These are phyloP conservation scores for Mercurialis annua DNA, from an alignment of 345 rosid genomes.

Conservation along the genomic window DNA sequence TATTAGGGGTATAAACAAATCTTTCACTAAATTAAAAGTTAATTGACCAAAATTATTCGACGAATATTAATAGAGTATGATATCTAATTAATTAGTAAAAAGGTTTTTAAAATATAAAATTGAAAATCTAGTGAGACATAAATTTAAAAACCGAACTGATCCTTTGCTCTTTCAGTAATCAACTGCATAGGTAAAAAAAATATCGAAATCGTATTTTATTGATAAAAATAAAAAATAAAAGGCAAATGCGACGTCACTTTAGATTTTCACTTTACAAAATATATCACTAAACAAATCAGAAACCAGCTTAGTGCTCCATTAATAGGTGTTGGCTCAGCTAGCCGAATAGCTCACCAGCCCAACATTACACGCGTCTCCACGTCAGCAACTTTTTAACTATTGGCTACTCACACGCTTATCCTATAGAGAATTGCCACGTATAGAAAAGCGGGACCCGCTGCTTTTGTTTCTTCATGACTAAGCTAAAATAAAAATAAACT, in stretches of 20 bases:
- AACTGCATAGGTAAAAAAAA: too few species aligned
- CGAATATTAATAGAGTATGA: too few species aligned
- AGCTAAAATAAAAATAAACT: conserved; percentile 30
- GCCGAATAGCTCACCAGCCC: background rate
- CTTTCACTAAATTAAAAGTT: too few species aligned
- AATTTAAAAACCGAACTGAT: too few species aligned
- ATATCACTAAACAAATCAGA: background rate
- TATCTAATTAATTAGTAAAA: background rate
- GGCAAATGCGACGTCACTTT: conserved; percentile 10
- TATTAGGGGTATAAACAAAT: too few species aligned
- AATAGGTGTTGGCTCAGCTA: conserved; percentile 3
- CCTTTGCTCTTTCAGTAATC: too few species aligned
- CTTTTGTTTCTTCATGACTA: conserved; percentile 43
- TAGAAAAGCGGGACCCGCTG: background rate
- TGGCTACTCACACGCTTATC: conserved; percentile 18
- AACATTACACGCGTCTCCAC: conserved; percentile 12
- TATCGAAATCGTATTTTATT: too few species aligned
- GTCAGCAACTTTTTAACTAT: conserved; percentile 15
- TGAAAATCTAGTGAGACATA: too few species aligned
- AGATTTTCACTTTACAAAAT: background rate
- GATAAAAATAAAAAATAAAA: background rate
- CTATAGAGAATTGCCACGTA: background rate
- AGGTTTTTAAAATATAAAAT: background rate
- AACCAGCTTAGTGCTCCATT: background rate
- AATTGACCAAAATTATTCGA: too few species aligned